Base-by-base conservation (phyloP, 768 basidiomycete genomes). In the Favolaschia claudopus region DNA sequence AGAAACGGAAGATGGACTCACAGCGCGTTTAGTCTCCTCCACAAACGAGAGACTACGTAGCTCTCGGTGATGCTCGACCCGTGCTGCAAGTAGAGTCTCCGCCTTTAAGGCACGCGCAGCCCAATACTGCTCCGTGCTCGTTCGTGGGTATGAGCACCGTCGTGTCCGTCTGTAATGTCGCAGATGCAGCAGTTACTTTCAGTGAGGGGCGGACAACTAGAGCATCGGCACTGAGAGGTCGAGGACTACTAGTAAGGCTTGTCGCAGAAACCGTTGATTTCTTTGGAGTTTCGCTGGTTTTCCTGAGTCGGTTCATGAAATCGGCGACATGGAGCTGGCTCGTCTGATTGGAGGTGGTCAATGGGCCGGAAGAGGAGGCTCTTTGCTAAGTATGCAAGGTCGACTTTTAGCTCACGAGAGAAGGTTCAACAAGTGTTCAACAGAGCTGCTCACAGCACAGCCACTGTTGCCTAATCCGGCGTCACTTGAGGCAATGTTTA, bases 91-190 rank as follows among this genome's bases (percentile, higher is more conserved):
- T 34, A 88, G 70, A 3, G 85, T 81, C 68, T 92, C 90, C 1
- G 89, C 89, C 4, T 82, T 79, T 22, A 89, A 63, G 4, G 89
- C 88, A 4, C 89, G 83, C 15, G 82, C 74, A 25, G 85, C 86
- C 90, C 90, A 91, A 66, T 89, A 89, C 58, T 83, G 85, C 63
- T 86, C 87, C 2, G 69, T 67, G 22, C 40, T 37, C 1, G 57
- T 45, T 32, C 55, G 47, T 15, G 62, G 62, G 29, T 52, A 49
- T n/a, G 27, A 64, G 25, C 1, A 39, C 62, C 2, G 51, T 32
- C 37, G 47, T 44, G 44, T 55, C 54, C 12, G 57, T 51, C 37
- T 48, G 39, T 24, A 58, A 55, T 12, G 56, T 45, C 31, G 49
- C 37, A 19, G 40, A 28, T 12, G 47, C 51, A 19, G 46, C 36